These are phyloP conservation scores for Mycena crocata DNA, from an alignment of 768 basidiomycete species.

Conservation along the genomic window DNA sequence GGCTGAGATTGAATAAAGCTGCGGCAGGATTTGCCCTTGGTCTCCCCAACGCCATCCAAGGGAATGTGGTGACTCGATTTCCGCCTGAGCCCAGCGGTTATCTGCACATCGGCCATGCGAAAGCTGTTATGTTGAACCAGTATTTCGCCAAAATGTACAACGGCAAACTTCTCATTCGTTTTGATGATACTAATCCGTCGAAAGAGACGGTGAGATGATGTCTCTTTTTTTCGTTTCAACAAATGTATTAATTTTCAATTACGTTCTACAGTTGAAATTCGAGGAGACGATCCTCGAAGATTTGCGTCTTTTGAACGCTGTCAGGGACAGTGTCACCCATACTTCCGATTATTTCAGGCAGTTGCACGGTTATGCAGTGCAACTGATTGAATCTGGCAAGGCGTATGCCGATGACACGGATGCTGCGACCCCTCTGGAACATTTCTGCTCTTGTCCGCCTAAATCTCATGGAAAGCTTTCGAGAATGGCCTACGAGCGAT, in stretches of 20 bases:
- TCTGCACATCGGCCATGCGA: slow-evolving; percentile 92
- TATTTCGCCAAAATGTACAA: slow-evolving; percentile 98
- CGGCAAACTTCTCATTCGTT: slow-evolving; percentile 92
- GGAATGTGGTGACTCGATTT: slow-evolving; percentile 94
- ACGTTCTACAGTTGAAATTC: slow-evolving; percentile 78
- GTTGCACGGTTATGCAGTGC: slow-evolving; percentile 81
- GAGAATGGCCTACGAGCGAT: slow-evolving; percentile 4
- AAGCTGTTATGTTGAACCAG: slow-evolving; percentile 94
- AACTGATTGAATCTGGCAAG: slow-evolving; percentile 86
- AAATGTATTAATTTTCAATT: too few species aligned
- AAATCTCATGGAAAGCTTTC: slow-evolving; percentile 7
- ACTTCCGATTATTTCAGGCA: slow-evolving; percentile 96
- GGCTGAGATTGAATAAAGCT: slow-evolving; percentile 81
- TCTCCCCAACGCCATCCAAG: slow-evolving; percentile 83
- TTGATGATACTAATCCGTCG: slow-evolving; percentile 97
- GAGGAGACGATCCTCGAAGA: slow-evolving; percentile 96
- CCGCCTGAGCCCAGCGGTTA: slow-evolving; percentile 98
- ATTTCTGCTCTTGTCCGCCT: not conserved
- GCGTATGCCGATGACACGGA: slow-evolving; percentile 96
- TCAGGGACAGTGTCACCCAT: slow-evolving; percentile 85
- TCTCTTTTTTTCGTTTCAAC: too few species aligned
- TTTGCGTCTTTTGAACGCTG: slow-evolving; percentile 82
- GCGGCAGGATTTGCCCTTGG: slow-evolving; percentile 92
- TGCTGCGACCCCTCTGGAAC: not conserved
- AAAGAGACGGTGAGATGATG: slow-evolving; percentile 83